These are phyloP conservation scores for Chlorella sorokiniana DNA, from an alignment of 139 green algal genomes.

Conservation along the genomic window DNA sequence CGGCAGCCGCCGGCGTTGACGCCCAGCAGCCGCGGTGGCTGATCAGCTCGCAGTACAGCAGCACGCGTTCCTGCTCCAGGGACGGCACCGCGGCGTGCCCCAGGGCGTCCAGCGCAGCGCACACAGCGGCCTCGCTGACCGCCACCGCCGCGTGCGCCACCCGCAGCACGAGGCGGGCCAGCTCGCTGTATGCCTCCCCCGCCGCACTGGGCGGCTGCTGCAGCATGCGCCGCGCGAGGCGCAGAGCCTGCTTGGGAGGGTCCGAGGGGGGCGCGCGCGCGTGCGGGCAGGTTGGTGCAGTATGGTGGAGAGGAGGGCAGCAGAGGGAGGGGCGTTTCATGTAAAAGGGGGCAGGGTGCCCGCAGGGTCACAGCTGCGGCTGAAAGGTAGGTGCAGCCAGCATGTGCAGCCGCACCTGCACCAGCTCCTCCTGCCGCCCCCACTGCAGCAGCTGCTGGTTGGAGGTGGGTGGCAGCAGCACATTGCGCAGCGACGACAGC, in stretches of 20 bases:
- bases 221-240: constrained; percentile 25
- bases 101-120: constrained; percentile 19
- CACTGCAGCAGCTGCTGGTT: constrained; percentile 35
- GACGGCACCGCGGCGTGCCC: not conserved
- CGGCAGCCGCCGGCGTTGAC: constrained; percentile 23
- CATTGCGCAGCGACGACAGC: constrained; percentile 24
- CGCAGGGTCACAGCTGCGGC: too few species aligned
- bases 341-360: too few species aligned
- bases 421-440: constrained; percentile 31
- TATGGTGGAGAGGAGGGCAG: too few species aligned
- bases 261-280: too few species aligned
- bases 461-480: constrained; percentile 26
- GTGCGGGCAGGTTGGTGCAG: not conserved
- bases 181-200: not conserved
- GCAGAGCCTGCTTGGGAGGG: too few species aligned
- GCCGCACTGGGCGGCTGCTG: not conserved
- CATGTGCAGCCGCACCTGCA: constrained; percentile 4
- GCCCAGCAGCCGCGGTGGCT: constrained; percentile 34
- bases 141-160: constrained; percentile 23
- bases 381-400: too few species aligned
- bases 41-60: constrained; percentile 42
- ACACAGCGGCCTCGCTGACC: constrained; percentile 25
- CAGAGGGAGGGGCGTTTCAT: too few species aligned
- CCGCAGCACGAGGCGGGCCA: constrained; percentile 6
- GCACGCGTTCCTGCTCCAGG: constrained; percentile 24